A percentile compares a stretch with the other conserved stretches of the same genome.
phyloP scores from a whole-genome alignment of 371 early-diverging fungal genomes.

The Blakeslea trispora region DNA sequence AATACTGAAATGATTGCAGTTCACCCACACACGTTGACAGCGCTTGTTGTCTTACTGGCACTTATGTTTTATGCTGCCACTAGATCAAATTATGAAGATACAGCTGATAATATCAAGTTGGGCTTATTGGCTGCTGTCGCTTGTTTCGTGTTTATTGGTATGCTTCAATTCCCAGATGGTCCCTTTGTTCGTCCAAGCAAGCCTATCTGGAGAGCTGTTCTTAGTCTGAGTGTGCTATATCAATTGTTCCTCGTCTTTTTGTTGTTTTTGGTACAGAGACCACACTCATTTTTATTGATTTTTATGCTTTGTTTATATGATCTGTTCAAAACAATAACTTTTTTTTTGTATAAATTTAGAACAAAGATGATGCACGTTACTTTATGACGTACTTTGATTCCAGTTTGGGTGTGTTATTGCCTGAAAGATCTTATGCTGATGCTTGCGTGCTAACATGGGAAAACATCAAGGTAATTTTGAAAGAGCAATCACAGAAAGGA shows the following conservation, averaged over 20 bases:
- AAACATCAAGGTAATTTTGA: conserved; percentile 66
- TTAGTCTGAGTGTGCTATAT: conserved; percentile 84
- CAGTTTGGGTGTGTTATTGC: conserved; percentile 76
- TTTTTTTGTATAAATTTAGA: conserved; percentile 48
- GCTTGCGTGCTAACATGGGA: conserved; percentile 78
- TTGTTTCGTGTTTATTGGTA: conserved; percentile 80
- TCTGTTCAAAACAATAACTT: neutral
- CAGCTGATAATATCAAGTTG: conserved; percentile 65
- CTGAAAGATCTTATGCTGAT: conserved; percentile 92
- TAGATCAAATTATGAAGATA: conserved; percentile 52
- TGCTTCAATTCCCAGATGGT: conserved; percentile 90
- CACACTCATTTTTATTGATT: too few species aligned
- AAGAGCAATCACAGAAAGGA: neutral
- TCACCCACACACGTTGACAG: conserved; percentile 57
- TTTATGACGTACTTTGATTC: conserved; percentile 83
- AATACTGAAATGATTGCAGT: conserved; percentile 31
- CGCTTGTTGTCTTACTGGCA: conserved; percentile 48
- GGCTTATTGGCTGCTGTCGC: conserved; percentile 72
- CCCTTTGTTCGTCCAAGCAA: conserved; percentile 96
- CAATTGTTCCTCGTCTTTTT: conserved; percentile 86
- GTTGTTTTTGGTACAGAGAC: conserved; percentile 91
- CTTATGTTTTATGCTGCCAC: conserved; percentile 62
- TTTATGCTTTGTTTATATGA: neutral
- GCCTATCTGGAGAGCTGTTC: conserved; percentile 90
- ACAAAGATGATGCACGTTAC: conserved; percentile 80